Conservation (phyloP, 305 asterid species). For the Fraxinus nigra region DNA sequence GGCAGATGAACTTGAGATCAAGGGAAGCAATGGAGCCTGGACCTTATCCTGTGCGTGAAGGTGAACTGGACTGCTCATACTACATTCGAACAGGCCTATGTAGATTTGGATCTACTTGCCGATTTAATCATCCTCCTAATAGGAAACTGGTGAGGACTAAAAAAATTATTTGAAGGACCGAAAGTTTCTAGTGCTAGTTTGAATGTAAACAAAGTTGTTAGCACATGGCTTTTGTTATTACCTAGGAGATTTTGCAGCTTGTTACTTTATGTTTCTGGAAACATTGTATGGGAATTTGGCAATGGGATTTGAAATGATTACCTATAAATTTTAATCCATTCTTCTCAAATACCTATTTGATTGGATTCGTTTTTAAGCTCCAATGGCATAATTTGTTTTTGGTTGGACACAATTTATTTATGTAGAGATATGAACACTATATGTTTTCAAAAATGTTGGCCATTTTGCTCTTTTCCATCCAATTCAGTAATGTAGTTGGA, state of each 20-base stretch:
- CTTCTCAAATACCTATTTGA: neutral
- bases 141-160: conserved; percentile 69
- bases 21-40: conserved; percentile 72
- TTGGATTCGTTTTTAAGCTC: neutral
- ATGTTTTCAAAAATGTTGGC: neutral
- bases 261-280: neutral
- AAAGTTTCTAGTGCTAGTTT: neutral
- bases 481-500: neutral
- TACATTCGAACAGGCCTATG: conserved; percentile 95
- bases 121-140: conserved; percentile 91
- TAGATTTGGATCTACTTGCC: conserved; percentile 91
- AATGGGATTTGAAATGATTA: neutral
- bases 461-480: neutral
- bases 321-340: neutral
- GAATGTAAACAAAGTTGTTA: neutral
- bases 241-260: neutral
- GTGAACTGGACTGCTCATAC: conserved; percentile 93
- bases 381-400: neutral
- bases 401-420: neutral
- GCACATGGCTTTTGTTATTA: neutral
- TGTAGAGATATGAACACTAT: neutral
- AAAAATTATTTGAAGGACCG: neutral
- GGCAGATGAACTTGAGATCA: conserved; percentile 79
- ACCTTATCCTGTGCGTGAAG: conserved; percentile 87
- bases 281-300: neutral